phyloP scores from a whole-genome alignment of 176 grass and related monocot genomes.

The Raddia distichophylla region DNA sequence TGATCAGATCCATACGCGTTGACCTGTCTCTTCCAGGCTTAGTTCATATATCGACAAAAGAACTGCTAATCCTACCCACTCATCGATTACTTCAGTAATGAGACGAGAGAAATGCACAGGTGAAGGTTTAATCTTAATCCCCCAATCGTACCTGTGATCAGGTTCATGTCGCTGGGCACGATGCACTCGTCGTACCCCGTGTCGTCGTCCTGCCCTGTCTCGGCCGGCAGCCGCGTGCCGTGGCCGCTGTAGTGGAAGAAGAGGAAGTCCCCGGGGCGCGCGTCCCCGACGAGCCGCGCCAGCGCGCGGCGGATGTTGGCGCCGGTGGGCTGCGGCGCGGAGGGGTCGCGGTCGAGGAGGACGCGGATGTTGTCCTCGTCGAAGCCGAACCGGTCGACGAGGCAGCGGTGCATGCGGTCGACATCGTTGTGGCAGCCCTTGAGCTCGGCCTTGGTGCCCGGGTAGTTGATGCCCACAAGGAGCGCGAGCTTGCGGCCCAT shows the following conservation, averaged over 20 bases:
- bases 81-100: neutral
- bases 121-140: neutral
- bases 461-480: conserved; percentile 92
- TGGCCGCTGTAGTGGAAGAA: conserved; percentile 99
- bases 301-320: conserved; percentile 76
- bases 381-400: conserved; percentile 83
- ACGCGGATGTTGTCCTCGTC: conserved; percentile 65
- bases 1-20: conserved; percentile 43
- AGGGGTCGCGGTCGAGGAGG: conserved; percentile 69
- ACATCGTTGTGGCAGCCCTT: conserved; percentile 97
- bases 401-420: conserved; percentile 72
- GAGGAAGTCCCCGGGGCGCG: conserved; percentile 61
- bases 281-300: conserved; percentile 54
- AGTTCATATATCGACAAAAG: conserved; percentile 21
- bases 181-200: conserved; percentile 99
- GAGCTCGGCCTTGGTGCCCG: conserved; percentile 91
- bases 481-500: conserved; percentile 80
- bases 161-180: conserved; percentile 98
- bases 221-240: conserved; percentile 83
- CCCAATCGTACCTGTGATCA: conserved; percentile 74
- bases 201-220: conserved; percentile 86
- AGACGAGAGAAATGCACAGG: neutral
- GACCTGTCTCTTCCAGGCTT: neutral
- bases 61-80: neutral
- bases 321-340: conserved; percentile 74